These are phyloP conservation scores for Solanum paucissectum DNA, from an alignment of 257 asterid species.

Conservation along the genomic window DNA sequence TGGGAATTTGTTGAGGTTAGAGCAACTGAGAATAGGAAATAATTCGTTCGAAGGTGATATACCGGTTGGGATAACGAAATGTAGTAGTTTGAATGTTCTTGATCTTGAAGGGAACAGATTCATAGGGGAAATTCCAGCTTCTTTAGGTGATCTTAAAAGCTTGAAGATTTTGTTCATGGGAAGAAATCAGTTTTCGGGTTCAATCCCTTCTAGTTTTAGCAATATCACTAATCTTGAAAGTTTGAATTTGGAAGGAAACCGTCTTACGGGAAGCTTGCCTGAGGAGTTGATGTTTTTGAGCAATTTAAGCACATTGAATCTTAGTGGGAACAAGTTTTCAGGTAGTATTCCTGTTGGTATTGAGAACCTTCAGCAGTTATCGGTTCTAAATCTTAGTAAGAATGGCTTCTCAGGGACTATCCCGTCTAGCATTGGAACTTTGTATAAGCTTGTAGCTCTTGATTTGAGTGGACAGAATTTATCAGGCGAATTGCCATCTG, in stretches of 20 bases:
- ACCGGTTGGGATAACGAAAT: constrained; percentile 32
- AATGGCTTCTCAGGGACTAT: constrained; percentile 39
- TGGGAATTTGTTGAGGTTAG: constrained; percentile 31
- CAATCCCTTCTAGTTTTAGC: constrained; percentile 29
- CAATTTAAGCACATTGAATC: constrained; percentile 38
- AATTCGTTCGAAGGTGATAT: constrained; percentile 41
- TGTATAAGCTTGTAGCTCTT: constrained; percentile 38
- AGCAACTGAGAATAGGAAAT: constrained; percentile 44
- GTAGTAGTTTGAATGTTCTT: constrained; percentile 34
- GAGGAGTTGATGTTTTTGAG: constrained; percentile 31
- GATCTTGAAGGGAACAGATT: constrained; percentile 52
- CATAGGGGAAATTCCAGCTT: constrained; percentile 36
- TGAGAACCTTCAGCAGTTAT: constrained; percentile 34
- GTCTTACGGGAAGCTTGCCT: constrained; percentile 37
- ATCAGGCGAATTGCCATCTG: constrained; percentile 46
- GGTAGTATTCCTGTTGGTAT: constrained; percentile 38
- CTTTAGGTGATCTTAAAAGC: constrained; percentile 20
- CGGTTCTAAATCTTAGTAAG: constrained; percentile 44
- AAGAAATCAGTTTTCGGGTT: constrained; percentile 39
- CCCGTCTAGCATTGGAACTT: constrained; percentile 45
- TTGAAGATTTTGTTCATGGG: constrained; percentile 36
- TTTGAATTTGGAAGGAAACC: constrained; percentile 37
- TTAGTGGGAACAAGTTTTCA: constrained; percentile 46
- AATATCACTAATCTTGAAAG: constrained; percentile 35
- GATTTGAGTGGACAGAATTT: constrained; percentile 58